Evolutionary conservation across 1,284 basidiomycete species (phyloP), one percentile per base, ranked within the genome.

Genomic region (Vanrija sp.): DNA sequence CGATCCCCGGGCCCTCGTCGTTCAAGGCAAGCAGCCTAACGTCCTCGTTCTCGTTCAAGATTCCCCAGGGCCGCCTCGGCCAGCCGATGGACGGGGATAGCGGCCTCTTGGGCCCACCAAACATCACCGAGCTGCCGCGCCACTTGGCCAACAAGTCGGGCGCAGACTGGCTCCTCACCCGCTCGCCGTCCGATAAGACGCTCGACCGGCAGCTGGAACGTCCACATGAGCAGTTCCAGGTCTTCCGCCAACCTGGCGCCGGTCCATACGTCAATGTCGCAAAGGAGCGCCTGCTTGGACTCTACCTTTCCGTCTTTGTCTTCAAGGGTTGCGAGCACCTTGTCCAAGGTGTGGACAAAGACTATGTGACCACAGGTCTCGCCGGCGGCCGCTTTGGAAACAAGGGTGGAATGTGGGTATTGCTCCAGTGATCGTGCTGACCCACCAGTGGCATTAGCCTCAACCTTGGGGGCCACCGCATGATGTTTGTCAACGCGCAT

Each of bases 401-500:
- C 67, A 81, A 81, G 63, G 80, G 80, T 34, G 76, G 73, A 45
- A 73, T 74, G 73, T 73, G 49, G 62, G 67, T 62, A 15, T 43
- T 5, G 0, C n/a, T 3, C n/a, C 15, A 2, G 19, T 14, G 50
- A 44, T 6, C 63, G 61, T 59, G 61, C 66, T 43, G 74, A 71
- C 26, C 66, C 73, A 21, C 40, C 52, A 74, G 69, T 28, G 81
- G 80, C 16, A 78, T 82, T 64, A 78, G 78, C 46, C 63, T 83
- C 40, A 77, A 80, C 46, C 72, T 83, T 18, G 80, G 76, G n/a
- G 69, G 69, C 18, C 77, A 78, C 19, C 70, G 80, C 1, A 70
- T 83, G 39, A 72, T 83, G 2, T 83, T 83, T 58, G 75, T 83
- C 60, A 82, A 81, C 43, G 79, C 82, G 0, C 82, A 83, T 62